Base-by-base conservation (phyloP, 148 eudicot species). In the Rhododendron simsii region DNA sequence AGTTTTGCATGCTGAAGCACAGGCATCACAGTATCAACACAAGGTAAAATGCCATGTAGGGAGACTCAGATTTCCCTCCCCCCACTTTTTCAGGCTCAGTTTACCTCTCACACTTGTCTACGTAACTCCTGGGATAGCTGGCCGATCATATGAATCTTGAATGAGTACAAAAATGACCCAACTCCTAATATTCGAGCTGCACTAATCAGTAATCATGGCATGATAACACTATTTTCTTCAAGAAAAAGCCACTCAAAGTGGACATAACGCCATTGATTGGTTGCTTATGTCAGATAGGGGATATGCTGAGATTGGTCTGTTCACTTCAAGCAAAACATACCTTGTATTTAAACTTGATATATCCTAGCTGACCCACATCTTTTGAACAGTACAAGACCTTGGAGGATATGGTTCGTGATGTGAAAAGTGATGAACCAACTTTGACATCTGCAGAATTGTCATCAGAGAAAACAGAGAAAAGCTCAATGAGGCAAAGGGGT, bases 1-100 rank as follows among this genome's bases (percentile, higher is more conserved):
- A 81, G 87, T 92, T 47, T 69, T 93, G 88, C 95, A 91, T 88
- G 88, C 93, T 82, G 93, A 93, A 86, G 95, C 95, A 61, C 95
- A 93, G 74, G 91, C 95, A 88, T 90, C 90, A 74, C 94, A 93
- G 67, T 93, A 90, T 89, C 95, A 92, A 88, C 89, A 92, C 78
- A 92, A 92, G 95, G 95, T 93, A 88, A 47, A 73, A 69, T 71
- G 45, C 61, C 44, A 18, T n/a, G 30, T 55, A 51, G 57, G 65
- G 81, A 12, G 85, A 75, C 45, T 73, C 7, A 69, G n/a, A 1
- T 8, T 39, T 5, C 65, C 3, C 1, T 41, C 13, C n/a, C 8
- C 9, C 21, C 61, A 11, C 55, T 80, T 28, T 7, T 26, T 77
- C 73, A 73, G 10, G 35, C 45, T 45, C 41, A 41, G 82, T 78